These are phyloP conservation scores for Euphorbia pulcherrima DNA, from an alignment of 345 rosid species.

Conservation along the genomic window DNA sequence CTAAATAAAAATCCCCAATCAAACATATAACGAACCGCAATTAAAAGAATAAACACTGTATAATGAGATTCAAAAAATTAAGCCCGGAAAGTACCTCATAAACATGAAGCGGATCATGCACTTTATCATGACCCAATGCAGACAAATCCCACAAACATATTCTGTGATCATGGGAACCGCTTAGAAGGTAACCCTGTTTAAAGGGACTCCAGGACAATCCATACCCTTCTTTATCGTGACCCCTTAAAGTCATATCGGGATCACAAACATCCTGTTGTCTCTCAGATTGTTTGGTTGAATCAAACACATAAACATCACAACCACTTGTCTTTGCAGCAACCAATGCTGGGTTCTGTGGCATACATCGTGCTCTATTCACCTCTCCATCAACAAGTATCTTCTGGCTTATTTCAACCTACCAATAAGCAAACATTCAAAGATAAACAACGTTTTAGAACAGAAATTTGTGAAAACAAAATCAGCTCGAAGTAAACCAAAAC, in stretches of 20 bases:
- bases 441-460: neutral
- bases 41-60: neutral
- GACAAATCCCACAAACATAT: slow-evolving; percentile 89
- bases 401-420: slow-evolving; percentile 72
- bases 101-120: slow-evolving; percentile 55
- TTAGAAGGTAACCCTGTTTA: slow-evolving; percentile 76
- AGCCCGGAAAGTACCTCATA: slow-evolving; percentile 50
- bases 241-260: slow-evolving; percentile 80
- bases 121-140: slow-evolving; percentile 52
- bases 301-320: slow-evolving; percentile 72
- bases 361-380: slow-evolving; percentile 82
- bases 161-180: slow-evolving; percentile 80
- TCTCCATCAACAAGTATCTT: slow-evolving; percentile 83
- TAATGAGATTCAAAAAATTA: neutral
- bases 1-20: slow-evolving; percentile 31
- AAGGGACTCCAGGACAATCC: slow-evolving; percentile 90
- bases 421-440: neutral
- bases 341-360: slow-evolving; percentile 74
- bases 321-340: slow-evolving; percentile 81
- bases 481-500: neutral
- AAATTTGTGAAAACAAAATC: neutral
- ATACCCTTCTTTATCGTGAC: slow-evolving; percentile 91
- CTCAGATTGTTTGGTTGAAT: slow-evolving; percentile 49
- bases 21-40: slow-evolving; percentile 16
- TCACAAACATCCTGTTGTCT: slow-evolving; percentile 48